phyloP scores from a whole-genome alignment of 495 filamentous ascomycete species.

The Terfezia boudieri region DNA sequence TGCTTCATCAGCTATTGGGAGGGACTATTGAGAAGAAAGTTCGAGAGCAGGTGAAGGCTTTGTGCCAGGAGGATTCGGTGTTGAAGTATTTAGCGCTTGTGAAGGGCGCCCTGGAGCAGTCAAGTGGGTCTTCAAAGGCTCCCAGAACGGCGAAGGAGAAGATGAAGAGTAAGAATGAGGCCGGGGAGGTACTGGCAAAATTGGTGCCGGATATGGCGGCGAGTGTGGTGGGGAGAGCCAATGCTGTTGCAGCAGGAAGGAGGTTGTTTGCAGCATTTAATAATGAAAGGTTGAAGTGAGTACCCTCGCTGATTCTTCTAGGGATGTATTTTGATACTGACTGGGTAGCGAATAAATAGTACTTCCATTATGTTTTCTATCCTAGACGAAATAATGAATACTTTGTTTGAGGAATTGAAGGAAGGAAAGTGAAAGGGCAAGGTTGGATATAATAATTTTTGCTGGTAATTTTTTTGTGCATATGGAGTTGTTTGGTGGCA shows the following conservation, averaged over 20 bases:
- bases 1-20: slow-evolving; percentile 58
- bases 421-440: background rate
- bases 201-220: slow-evolving; percentile 63
- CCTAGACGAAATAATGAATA: slow-evolving; percentile 52
- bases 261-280: slow-evolving; percentile 66
- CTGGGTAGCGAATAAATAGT: slow-evolving; percentile 22
- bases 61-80: slow-evolving; percentile 56
- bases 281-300: slow-evolving; percentile 48
- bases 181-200: slow-evolving; percentile 56
- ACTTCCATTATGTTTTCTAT: slow-evolving; percentile 57
- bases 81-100: slow-evolving; percentile 49
- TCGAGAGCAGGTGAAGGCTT: slow-evolving; percentile 47
- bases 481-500: too few relatives aligned
- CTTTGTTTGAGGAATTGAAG: slow-evolving; percentile 36
- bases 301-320: slow-evolving; percentile 1
- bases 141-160: slow-evolving; percentile 43
- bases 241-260: slow-evolving; percentile 63
- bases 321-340: background rate
- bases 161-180: slow-evolving; percentile 46
- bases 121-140: slow-evolving; percentile 19
- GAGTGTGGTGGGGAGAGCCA: slow-evolving; percentile 62
- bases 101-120: slow-evolving; percentile 38
- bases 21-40: slow-evolving; percentile 84
- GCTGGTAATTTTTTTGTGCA: too few relatives aligned
- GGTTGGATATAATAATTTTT: too few relatives aligned